A percentile compares a stretch with the other conserved stretches of the same genome.
phyloP scores from a whole-genome alignment of 495 filamentous ascomycete species.

The Emericellopsis terricola region DNA sequence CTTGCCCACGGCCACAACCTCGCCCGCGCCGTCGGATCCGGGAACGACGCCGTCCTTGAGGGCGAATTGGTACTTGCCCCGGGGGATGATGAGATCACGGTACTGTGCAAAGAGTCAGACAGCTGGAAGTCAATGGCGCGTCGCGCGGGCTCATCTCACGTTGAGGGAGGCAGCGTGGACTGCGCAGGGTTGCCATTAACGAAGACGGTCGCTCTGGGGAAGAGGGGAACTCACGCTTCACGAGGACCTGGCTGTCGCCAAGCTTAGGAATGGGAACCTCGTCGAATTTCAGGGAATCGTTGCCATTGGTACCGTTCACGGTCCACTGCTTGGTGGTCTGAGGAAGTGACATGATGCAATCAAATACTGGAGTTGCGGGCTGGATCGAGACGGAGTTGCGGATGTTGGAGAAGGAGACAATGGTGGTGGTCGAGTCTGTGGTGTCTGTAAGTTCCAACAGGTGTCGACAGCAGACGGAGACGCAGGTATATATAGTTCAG shows the following conservation, averaged over 20 bases:
- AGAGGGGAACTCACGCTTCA: slow-evolving; percentile 6
- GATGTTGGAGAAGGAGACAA: neutral
- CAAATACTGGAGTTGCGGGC: too few relatives aligned
- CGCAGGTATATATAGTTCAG: too few relatives aligned
- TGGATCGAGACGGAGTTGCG: too few relatives aligned
- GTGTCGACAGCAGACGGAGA: too few relatives aligned
- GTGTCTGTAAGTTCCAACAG: too few relatives aligned
- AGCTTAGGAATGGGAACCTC: slow-evolving; percentile 9
- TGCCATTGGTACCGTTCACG: slow-evolving; percentile 4
- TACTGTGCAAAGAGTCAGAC: slow-evolving; percentile 24
- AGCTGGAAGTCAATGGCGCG: neutral
- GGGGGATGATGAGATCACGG: slow-evolving; percentile 43
- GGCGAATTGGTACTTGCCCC: slow-evolving; percentile 14
- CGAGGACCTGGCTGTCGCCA: slow-evolving; percentile 10
- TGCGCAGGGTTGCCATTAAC: neutral
- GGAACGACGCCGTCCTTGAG: slow-evolving; percentile 33
- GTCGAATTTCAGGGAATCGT: slow-evolving; percentile 6
- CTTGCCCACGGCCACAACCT: slow-evolving; percentile 37
- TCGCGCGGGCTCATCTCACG: neutral
- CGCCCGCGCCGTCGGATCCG: slow-evolving; percentile 46
- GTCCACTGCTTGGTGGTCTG: slow-evolving; percentile 11
- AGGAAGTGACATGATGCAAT: too few relatives aligned
- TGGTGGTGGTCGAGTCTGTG: neutral
- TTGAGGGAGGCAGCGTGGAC: slow-evolving; percentile 1
- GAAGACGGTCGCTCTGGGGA: too few relatives aligned